phyloP scores from a whole-genome alignment of 805 yeast species.

The Candida pseudoglaebosa region DNA sequence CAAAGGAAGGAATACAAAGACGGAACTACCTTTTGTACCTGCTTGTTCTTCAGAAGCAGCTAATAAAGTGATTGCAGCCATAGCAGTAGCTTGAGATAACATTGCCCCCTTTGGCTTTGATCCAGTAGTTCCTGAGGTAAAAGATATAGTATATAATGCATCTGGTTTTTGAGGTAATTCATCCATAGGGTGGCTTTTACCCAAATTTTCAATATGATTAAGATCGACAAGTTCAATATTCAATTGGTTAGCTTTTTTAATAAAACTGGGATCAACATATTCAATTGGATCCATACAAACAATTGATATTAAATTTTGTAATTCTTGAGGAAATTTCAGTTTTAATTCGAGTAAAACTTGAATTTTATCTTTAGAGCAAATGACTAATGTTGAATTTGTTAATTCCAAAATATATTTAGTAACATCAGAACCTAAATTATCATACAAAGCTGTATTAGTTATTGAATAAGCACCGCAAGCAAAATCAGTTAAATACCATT shows the following conservation, averaged over 20 bases:
- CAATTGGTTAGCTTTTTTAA: constrained; percentile 18
- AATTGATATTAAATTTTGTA: constrained; percentile 44
- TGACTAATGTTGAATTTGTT: constrained; percentile 42
- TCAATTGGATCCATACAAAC: constrained; percentile 49
- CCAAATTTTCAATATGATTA: constrained; percentile 25
- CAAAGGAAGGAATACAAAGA: constrained; percentile 43
- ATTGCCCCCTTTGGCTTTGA: constrained; percentile 72
- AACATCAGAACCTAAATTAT: constrained; percentile 34
- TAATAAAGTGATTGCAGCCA: constrained; percentile 40
- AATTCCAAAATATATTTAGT: constrained; percentile 29
- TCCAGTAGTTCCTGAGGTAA: constrained; percentile 63
- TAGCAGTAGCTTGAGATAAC: constrained; percentile 46
- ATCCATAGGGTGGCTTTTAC: constrained; percentile 34
- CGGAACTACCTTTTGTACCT: constrained; percentile 22
- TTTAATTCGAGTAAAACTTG: constrained; percentile 44
- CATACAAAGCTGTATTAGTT: constrained; percentile 37
- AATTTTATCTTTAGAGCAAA: constrained; percentile 51
- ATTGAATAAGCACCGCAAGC: constrained; percentile 28
- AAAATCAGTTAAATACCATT: constrained; percentile 37
- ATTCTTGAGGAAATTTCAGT: constrained; percentile 24
- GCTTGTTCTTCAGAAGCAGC: constrained; percentile 11
- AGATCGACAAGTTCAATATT: constrained; percentile 31
- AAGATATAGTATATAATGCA: constrained; percentile 36
- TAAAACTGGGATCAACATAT: constrained; percentile 14
- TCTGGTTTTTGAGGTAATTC: constrained; percentile 30